These are phyloP conservation scores for Xerocomellus chrysenteron DNA, from an alignment of 768 basidiomycete genomes.

Conservation along the genomic window DNA sequence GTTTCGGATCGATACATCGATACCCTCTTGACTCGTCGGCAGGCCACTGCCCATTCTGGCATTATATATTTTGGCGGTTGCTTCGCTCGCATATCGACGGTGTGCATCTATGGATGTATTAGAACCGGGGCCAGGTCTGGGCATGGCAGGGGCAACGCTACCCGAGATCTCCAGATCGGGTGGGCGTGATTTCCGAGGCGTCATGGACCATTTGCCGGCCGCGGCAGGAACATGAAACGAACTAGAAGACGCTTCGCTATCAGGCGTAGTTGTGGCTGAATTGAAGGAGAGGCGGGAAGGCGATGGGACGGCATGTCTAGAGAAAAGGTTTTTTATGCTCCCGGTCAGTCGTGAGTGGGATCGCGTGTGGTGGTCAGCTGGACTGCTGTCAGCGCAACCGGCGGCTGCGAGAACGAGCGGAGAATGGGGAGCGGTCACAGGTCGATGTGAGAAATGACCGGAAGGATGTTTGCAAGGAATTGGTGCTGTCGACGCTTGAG, in stretches of 20 bases:
- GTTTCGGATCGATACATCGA: constrained; percentile 8
- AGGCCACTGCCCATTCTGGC: not conserved
- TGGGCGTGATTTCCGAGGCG: constrained; percentile 21
- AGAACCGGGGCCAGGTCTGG: not conserved
- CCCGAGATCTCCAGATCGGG: constrained; percentile 25
- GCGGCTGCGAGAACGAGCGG: not conserved
- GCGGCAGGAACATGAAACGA: constrained; percentile 8
- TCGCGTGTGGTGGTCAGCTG: constrained; percentile 9
- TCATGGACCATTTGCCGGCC: constrained; percentile 13
- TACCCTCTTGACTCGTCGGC: constrained; percentile 14
- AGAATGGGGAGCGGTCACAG: constrained; percentile 17
- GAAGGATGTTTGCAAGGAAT: not conserved
- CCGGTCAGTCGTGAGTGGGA: constrained; percentile 21
- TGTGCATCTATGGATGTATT: constrained; percentile 12
- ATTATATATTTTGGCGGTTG: constrained; percentile 2
- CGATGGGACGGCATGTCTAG: constrained; percentile 30
- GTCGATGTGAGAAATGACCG: constrained; percentile 8
- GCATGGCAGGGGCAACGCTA: constrained; percentile 1
- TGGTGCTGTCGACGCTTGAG: constrained; percentile 2
- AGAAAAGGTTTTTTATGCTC: constrained; percentile 38
- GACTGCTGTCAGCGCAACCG: not conserved
- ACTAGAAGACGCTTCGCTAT: constrained; percentile 6
- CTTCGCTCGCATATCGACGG: constrained; percentile 22
- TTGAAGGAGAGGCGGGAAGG: constrained; percentile 23
- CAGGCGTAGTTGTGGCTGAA: constrained; percentile 10